Base-by-base conservation (phyloP, 2,329 filamentous ascomycete species). In the Colletotrichum spaethianum region DNA sequence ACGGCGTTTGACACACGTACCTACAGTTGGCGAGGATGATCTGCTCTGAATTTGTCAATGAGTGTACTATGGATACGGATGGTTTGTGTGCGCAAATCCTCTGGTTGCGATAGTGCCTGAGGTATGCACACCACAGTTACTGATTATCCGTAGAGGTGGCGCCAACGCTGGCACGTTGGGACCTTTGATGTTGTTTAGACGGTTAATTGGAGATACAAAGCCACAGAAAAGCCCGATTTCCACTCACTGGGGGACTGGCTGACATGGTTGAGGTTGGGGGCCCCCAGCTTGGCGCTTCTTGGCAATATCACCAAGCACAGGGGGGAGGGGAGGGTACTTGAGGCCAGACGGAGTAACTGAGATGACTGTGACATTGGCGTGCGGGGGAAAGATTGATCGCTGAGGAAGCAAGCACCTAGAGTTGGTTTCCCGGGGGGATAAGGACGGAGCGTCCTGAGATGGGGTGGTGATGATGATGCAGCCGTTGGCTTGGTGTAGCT, bases 381-480 rank as follows among this genome's bases (percentile, higher is more conserved):
- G 70, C 66, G 70, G 70, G 69, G 69, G 57, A 63, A 50, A 63
- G 59, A 53, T 59, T 72, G 53, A 31, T 33, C 64, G 65, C 23
- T 65, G 65, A 72, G 69, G 33, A 40, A 52, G 60, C 42, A 46
- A 31, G 36, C 28, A 36, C 42, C 7, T n/a, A 65, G 5, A 33
- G 33, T 50, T 65, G 61, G 52, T 48, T 42, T 33, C 23, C 28
- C 40, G 40, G 23, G 26, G n/a, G 46, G 36, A 50, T 46, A 42
- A 16, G 42, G 26, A 52, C 44, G 44, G 26, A 31, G 44, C 9
- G 42, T 55, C 38, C 42, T 63, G 44, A 36, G 67, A 50, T 28
- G 23, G 60, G 40, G 48, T 56, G 50, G 40, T 28, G 18, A 69
- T 26, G 18, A 69, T 26, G 61, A 44, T 52, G 61, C 55, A 52